Evolutionary conservation across 768 basidiomycete species (phyloP).

Genomic region (Mycena maculata): DNA sequence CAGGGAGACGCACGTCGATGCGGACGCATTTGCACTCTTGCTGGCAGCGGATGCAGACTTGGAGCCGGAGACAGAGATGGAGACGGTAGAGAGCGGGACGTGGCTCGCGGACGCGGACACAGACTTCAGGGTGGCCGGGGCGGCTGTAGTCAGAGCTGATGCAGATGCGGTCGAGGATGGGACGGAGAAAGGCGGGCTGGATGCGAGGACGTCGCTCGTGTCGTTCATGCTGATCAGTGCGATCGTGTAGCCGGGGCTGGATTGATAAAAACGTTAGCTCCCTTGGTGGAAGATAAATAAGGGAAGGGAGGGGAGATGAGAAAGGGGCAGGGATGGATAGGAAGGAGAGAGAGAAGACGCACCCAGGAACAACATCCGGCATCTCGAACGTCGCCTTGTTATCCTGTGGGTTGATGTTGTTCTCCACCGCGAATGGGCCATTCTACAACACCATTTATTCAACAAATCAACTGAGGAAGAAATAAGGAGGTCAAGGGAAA

Average conservation of each 20-base stretch:
- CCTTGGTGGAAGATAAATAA: not conserved
- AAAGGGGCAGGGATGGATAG: too few relatives aligned
- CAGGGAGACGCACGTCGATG: not conserved
- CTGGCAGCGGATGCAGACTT: not conserved
- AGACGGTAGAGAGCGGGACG: not conserved
- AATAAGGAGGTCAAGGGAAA: too few relatives aligned
- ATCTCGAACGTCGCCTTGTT: conserved; percentile 11
- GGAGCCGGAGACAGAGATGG: not conserved
- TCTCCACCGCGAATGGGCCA: conserved; percentile 12
- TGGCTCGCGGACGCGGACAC: not conserved
- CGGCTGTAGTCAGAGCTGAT: not conserved
- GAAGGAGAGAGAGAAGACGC: not conserved
- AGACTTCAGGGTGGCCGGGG: not conserved
- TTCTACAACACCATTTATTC: too few relatives aligned
- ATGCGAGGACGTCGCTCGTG: conserved; percentile 6
- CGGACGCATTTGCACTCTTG: not conserved
- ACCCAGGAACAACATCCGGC: conserved; percentile 12
- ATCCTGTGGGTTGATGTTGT: conserved; percentile 3
- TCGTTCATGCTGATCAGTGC: not conserved
- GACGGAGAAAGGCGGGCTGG: conserved; percentile 3
- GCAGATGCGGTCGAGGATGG: not conserved
- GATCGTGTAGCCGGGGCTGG: conserved; percentile 12
- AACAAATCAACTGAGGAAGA: too few relatives aligned
- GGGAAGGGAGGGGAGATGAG: not conserved
- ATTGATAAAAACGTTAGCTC: not conserved